Percentiles rank a stretch among this genome's conserved stretches.
These are phyloP conservation scores for Termitomyces titanicus DNA, from an alignment of 768 basidiomycete genomes.

Conservation along the genomic window DNA sequence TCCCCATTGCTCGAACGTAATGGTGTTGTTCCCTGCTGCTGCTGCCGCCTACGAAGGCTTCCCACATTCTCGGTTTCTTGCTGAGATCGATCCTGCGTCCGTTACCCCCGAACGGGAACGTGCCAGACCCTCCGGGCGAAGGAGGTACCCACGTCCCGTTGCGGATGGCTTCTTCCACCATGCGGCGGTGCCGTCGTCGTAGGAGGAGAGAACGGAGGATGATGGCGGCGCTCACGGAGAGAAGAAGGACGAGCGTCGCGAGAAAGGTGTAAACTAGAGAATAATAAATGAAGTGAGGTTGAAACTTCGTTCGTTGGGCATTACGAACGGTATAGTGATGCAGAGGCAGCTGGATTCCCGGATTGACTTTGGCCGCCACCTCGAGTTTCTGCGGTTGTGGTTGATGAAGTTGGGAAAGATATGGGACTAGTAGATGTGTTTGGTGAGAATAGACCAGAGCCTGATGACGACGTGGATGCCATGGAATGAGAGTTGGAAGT, in stretches of 20 bases:
- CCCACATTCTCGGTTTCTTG: slow-evolving; percentile 47
- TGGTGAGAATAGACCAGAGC: not conserved
- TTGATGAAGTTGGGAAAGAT: not conserved
- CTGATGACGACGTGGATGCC: not conserved
- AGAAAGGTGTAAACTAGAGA: slow-evolving; percentile 45
- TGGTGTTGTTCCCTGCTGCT: slow-evolving; percentile 3
- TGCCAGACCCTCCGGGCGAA: slow-evolving; percentile 15
- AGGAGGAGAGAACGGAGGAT: slow-evolving; percentile 61
- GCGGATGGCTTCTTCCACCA: slow-evolving; percentile 61
- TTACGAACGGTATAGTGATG: slow-evolving; percentile 30
- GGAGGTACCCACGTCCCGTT: slow-evolving; percentile 59
- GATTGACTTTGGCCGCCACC: not conserved
- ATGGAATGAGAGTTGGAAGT: too few relatives aligned
- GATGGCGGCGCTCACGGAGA: slow-evolving; percentile 65
- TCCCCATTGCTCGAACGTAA: not conserved
- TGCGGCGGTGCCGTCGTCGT: slow-evolving; percentile 54
- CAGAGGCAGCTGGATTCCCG: slow-evolving; percentile 3
- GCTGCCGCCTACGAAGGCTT: slow-evolving; percentile 36
- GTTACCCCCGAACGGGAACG: slow-evolving; percentile 11
- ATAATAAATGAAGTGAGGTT: too few relatives aligned
- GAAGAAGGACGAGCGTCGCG: slow-evolving; percentile 65
- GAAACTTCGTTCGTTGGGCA: not conserved
- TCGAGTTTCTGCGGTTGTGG: not conserved
- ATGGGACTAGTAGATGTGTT: not conserved
- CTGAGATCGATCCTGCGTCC: slow-evolving; percentile 32